These are phyloP conservation scores for Glomus cerebriforme DNA, from an alignment of 192 early-diverging fungal species.

Conservation along the genomic window DNA sequence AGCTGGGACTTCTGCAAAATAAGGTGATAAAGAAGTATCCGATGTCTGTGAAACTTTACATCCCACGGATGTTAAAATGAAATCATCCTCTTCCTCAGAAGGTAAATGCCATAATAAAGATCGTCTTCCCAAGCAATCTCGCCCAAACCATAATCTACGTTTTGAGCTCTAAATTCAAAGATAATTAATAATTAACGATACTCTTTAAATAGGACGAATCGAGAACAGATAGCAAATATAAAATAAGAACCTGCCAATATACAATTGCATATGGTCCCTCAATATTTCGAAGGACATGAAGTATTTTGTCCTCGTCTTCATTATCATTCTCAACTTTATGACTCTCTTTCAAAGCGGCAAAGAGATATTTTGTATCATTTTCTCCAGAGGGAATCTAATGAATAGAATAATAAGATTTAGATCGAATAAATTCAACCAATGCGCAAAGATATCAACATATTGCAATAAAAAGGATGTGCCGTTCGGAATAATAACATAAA, in stretches of 20 bases:
- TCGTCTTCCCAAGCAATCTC: constrained; percentile 86
- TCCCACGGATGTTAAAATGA: constrained; percentile 56
- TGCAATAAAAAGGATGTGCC: too few relatives aligned
- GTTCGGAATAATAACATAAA: too few relatives aligned
- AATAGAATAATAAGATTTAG: background rate
- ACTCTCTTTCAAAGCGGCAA: constrained; percentile 40
- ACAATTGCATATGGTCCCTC: constrained; percentile 86
- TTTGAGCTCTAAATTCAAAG: constrained; percentile 34
- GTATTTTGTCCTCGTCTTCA: constrained; percentile 33
- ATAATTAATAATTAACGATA: constrained; percentile 13
- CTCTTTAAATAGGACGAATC: background rate
- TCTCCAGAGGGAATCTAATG: constrained; percentile 34
- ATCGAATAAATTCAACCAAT: too few relatives aligned
- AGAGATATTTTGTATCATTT: constrained; percentile 65
- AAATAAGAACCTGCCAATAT: constrained; percentile 60
- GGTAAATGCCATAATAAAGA: constrained; percentile 70
- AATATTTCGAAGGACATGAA: constrained; percentile 54
- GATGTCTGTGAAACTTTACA: constrained; percentile 38
- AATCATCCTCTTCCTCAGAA: constrained; percentile 22
- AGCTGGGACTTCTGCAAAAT: constrained; percentile 74
- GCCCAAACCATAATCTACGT: constrained; percentile 72
- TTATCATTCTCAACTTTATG: constrained; percentile 30
- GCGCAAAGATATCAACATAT: too few relatives aligned
- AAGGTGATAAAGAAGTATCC: background rate
- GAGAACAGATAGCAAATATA: background rate